A percentile compares a stretch with the other conserved stretches of the same genome.
Evolutionary conservation across 2,329 filamentous ascomycete species (phyloP).

Genomic region (Tetracladium maxilliforme): DNA sequence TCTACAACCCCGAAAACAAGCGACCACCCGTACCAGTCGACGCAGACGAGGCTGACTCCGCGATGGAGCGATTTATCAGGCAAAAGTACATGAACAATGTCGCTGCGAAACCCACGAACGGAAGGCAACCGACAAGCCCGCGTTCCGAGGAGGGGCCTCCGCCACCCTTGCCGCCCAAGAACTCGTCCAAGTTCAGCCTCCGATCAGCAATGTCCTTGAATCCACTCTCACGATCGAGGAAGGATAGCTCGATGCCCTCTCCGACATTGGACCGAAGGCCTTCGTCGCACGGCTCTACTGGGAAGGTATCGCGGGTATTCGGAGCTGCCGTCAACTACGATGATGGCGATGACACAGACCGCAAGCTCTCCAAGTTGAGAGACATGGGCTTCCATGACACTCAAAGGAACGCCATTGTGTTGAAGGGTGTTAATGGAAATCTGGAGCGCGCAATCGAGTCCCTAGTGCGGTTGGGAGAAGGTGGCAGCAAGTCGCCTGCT

Average conservation of each 20-base stretch:
- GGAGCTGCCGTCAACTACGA: conserved; percentile 49
- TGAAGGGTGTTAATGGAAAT: conserved; percentile 75
- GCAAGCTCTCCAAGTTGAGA: conserved; percentile 61
- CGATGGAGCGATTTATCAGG: conserved; percentile 89
- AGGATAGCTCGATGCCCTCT: conserved; percentile 24
- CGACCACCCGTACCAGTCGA: conserved; percentile 79
- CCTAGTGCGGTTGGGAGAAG: conserved; percentile 67
- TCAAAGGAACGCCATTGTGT: conserved; percentile 63
- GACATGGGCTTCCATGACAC: conserved; percentile 90
- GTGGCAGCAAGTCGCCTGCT: conserved; percentile 21
- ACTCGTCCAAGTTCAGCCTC: conserved; percentile 47
- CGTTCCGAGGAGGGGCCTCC: conserved; percentile 44
- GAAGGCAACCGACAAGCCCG: too few species aligned
- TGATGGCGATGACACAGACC: conserved; percentile 45
- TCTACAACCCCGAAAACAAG: conserved; percentile 75
- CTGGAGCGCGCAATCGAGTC: conserved; percentile 77
- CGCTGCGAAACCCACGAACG: too few species aligned
- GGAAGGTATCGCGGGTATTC: conserved; percentile 55
- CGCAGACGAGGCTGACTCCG: conserved; percentile 80
- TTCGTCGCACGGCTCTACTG: conserved; percentile 28
- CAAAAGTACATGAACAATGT: conserved; percentile 67
- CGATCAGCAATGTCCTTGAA: conserved; percentile 47
- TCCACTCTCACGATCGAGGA: conserved; percentile 42
- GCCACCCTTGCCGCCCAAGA: conserved; percentile 48
- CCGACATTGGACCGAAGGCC: conserved; percentile 15